Base-by-base conservation (phyloP, 2,329 filamentous ascomycete genomes). In the Ascochyta clinopodiicola region DNA sequence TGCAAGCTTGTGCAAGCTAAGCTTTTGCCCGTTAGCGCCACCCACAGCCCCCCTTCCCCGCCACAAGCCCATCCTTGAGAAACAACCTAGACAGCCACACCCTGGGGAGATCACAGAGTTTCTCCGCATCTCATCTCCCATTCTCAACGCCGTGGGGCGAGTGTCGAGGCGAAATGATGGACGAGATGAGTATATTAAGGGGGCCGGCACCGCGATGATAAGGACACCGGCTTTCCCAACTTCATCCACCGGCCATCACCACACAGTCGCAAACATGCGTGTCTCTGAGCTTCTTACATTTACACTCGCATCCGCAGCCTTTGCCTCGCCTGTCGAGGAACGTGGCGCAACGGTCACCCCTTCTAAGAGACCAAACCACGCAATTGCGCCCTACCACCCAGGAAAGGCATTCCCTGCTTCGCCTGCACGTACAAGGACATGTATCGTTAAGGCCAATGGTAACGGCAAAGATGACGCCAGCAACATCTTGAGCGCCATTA, bases 401-500 rank as follows among this genome's bases (percentile, higher is more conserved):
- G 72, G 68, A 40, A 68, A 70, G 44, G 49, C 69, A 2, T 68
- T 77, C 44, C 71, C 72, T 3, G n/a, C 54, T 6, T 76, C 75
- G 22, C 70, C 75, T 5, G 34, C 61, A 7, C 66, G 78, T 25
- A 71, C 63, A 22, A 76, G 71, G 60, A 73, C 68, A 5, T 80
- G 78, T 59, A 67, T 63, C 19, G 75, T 80, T 24, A 62, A 75
- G 32, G 73, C 69, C 51, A 63, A 74, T 32, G 77, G 77, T 25
- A 61, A 73, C 37, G 73, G 73, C 34, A 75, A 69, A 9, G 83
- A 85, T 44, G 83, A 85, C 60, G 80, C 81, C 36, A 56, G 74
- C 22, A 72, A 80, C 51, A 82, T 88, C 44, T 61, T 88, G 8
- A 70, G 77, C 1, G 85, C 86, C 0, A 73, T 88, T 51, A 75